Base-by-base conservation (phyloP, 108 stramenopile species). In the Cylindrotheca fusiformis region DNA sequence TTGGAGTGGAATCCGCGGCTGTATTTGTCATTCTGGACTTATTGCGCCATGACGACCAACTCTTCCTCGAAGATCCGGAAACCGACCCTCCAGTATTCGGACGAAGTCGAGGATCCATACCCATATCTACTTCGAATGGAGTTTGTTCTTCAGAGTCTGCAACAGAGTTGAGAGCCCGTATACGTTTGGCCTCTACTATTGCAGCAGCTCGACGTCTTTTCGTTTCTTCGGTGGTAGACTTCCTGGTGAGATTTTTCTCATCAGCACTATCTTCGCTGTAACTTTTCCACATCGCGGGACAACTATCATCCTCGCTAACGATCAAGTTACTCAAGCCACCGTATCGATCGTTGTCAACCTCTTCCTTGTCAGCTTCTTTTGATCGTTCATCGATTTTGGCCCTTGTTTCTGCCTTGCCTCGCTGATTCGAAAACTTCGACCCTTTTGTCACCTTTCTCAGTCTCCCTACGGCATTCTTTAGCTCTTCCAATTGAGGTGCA, bases 271-370 rank as follows among this genome's bases (percentile, higher is more conserved):
- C 17, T 52, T 63, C 51, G 4, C 26, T 26, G 26, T 32, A 56
- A 24, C 30, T 52, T 52, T 52, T 63, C 65, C 65, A 66, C 22
- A 55, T 24, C 20, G 65, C 46, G 30, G 65, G 65, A 25, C 65
- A 66, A 10, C 45, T 56, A 5, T 66, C 54, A 26, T 52, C 52
- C 10, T 66, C 65, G 0, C 60, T 52, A 14, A 2, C 14, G 22
- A 52, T 52, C 14, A 14, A 52, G 14, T 24, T 14, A 24, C 51
- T 14, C 14, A 52, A 14, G n/a, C n/a, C n/a, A 24, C 51, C 51
- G 24, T 52, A 1, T 19, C 24, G 51, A 52, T 63, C 63, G 4
- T 61, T 44, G 3, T 8, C 27, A 10, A 31, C 25, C n/a, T 32
- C 63, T 41, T 63, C 51, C 3, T 32, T 52, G 32, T 63, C 63